These are phyloP conservation scores for Catharanthus roseus DNA, from an alignment of 257 asterid genomes.

Conservation along the genomic window DNA sequence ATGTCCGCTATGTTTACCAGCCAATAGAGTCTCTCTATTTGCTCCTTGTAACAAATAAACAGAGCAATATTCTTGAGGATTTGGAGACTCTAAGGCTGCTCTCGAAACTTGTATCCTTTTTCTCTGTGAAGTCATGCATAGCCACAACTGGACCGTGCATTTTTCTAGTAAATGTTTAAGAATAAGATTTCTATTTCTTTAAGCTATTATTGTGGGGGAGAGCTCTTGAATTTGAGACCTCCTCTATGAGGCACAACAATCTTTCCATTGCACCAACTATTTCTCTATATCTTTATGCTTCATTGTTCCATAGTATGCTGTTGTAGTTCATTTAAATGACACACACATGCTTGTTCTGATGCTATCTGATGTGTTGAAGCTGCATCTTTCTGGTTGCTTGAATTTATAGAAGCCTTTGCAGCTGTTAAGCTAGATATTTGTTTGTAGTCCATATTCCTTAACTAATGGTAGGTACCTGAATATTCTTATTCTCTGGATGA, in stretches of 20 bases:
- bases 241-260: too few species aligned
- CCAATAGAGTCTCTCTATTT: slow-evolving; percentile 80
- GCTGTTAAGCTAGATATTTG: neutral
- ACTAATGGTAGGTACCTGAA: slow-evolving; percentile 76
- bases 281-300: too few species aligned
- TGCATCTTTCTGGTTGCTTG: neutral
- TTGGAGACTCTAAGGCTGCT: slow-evolving; percentile 87
- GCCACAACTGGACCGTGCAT: neutral
- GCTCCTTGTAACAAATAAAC: slow-evolving; percentile 90
- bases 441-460: slow-evolving; percentile 27
- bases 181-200: neutral
- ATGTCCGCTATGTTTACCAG: slow-evolving; percentile 92
- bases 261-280: too few species aligned
- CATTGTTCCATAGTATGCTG: neutral
- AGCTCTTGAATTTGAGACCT: too few species aligned
- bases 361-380: neutral
- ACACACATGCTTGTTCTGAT: neutral
- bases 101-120: slow-evolving; percentile 83
- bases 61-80: slow-evolving; percentile 94
- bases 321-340: neutral
- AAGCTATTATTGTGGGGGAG: too few species aligned
- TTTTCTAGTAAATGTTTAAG: neutral
- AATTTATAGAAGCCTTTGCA: neutral
- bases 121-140: neutral
- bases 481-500: slow-evolving; percentile 84